Conservation (phyloP, 192 early-diverging fungal species). For the Umbelopsis sp. region DNA sequence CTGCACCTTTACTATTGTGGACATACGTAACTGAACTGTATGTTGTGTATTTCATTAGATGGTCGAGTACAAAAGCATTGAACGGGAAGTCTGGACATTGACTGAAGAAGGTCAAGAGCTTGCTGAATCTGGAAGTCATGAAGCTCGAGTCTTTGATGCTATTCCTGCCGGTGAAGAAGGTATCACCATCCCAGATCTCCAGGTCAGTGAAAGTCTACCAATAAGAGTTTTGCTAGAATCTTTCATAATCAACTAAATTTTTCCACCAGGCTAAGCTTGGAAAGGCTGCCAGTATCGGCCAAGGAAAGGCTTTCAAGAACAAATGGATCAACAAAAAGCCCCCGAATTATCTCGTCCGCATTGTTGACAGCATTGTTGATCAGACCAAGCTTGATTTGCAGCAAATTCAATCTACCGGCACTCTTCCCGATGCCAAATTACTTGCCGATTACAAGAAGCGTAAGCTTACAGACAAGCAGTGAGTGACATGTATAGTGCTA, state of each 20-base stretch:
- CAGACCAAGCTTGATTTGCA: slow-evolving; percentile 77
- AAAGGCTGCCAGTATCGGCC: slow-evolving; percentile 83
- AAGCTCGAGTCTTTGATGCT: slow-evolving; percentile 88
- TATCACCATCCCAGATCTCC: slow-evolving; percentile 83
- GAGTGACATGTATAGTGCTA: slow-evolving; percentile 25
- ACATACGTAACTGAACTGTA: neutral
- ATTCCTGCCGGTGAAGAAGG: slow-evolving; percentile 81
- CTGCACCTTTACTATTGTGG: too few relatives aligned
- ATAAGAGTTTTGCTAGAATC: neutral
- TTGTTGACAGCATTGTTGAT: slow-evolving; percentile 82
- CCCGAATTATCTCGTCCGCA: slow-evolving; percentile 65
- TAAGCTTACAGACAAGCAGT: slow-evolving; percentile 70
- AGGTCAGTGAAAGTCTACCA: slow-evolving; percentile 46
- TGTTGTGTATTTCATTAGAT: slow-evolving; percentile 56
- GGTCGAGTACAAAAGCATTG: slow-evolving; percentile 77
- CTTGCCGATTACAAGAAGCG: slow-evolving; percentile 79
- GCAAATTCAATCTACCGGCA: slow-evolving; percentile 63
- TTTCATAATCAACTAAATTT: neutral
- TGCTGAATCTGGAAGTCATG: slow-evolving; percentile 86
- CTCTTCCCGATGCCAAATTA: slow-evolving; percentile 62
- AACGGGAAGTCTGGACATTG: slow-evolving; percentile 78
- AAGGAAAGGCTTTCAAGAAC: slow-evolving; percentile 95
- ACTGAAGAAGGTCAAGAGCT: slow-evolving; percentile 90
- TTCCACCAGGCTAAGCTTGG: slow-evolving; percentile 56
- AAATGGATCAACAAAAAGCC: slow-evolving; percentile 95